Conservation (phyloP, 371 early-diverging fungal species). For the Sporodiniella umbellata region DNA sequence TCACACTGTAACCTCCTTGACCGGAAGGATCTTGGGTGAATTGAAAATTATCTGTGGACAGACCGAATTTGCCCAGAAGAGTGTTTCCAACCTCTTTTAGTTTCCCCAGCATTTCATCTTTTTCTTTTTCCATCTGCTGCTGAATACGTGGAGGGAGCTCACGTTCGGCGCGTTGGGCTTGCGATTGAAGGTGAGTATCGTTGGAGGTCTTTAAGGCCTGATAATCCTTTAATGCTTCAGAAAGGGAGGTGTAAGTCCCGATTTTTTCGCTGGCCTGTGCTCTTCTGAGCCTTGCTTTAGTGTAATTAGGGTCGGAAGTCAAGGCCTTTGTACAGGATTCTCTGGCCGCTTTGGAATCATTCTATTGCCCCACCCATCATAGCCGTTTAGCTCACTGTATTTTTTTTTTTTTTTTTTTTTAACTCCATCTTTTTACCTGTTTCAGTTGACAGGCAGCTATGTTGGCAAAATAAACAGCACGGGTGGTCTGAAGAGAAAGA, state of each 20-base stretch:
- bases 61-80: slow-evolving; percentile 70
- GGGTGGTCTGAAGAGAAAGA: slow-evolving; percentile 27
- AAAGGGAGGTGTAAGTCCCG: slow-evolving; percentile 46
- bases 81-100: slow-evolving; percentile 74
- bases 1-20: slow-evolving; percentile 62
- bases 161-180: slow-evolving; percentile 33
- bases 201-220: slow-evolving; percentile 15
- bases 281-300: slow-evolving; percentile 74
- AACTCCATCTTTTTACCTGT: slow-evolving; percentile 47
- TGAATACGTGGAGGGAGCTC: slow-evolving; percentile 46
- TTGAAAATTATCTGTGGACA: slow-evolving; percentile 73
- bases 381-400: too few species aligned
- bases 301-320: slow-evolving; percentile 66
- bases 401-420: too few species aligned
- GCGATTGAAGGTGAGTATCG: too few species aligned
- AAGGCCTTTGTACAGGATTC: slow-evolving; percentile 58
- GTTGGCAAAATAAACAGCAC: slow-evolving; percentile 60
- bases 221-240: slow-evolving; percentile 59
- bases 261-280: slow-evolving; percentile 76
- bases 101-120: slow-evolving; percentile 74
- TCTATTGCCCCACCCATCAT: too few species aligned
- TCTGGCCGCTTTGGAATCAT: slow-evolving; percentile 47
- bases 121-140: slow-evolving; percentile 59
- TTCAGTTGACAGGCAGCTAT: slow-evolving; percentile 71
- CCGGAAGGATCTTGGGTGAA: slow-evolving; percentile 55